Evolutionary conservation across 2,329 filamentous ascomycete species (phyloP), one percentile per base, ranked within the genome.

Genomic region (Trichoderma sp.): DNA sequence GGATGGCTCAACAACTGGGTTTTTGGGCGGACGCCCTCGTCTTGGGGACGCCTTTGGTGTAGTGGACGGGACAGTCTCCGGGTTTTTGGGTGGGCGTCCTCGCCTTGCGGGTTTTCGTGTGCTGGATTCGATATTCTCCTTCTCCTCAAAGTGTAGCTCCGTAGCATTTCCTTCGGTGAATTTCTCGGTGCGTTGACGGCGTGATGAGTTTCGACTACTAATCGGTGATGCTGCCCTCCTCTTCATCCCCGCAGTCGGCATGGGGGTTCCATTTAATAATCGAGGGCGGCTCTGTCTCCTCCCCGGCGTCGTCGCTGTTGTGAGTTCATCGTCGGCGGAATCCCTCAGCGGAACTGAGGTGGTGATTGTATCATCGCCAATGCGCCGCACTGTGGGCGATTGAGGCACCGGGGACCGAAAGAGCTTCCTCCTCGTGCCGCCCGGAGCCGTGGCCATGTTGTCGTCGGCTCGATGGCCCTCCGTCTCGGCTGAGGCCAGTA

Each of bases 281-380:
- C 84, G 82, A 37, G 83, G 83, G 16, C 84, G 81, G 6, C 83
- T 82, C 66, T 83, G 80, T 61, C 78, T 77, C 72, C 77, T 80
- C 14, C 52, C 58, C 5, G 84, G 84, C 4, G 82, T 81, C 52
- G 74, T 71, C 46, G 73, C 73, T 24, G 74, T 73, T 65, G 76
- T 76, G 52, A 77, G 79, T 21, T 72, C 75, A 68, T 82, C 81
- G 56, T 65, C 73, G 51, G 76, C 74, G 1, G 77, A 72, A 21
- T 84, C 82, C 66, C 81, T 84, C 67, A 89, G 76, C 5, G 86
- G 86, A 4, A 89, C 80, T 0, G 80, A 83, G 0, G 83, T 85
- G 0, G 85, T 87, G 1, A 82, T 84, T 1, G 82, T 84, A 4
- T 80, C 79, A 49, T 77, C 76, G 49, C 78, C 76, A 68, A 77